Evolutionary conservation across 768 basidiomycete species (phyloP).

Genomic region (Leccinum fibrillosum): DNA sequence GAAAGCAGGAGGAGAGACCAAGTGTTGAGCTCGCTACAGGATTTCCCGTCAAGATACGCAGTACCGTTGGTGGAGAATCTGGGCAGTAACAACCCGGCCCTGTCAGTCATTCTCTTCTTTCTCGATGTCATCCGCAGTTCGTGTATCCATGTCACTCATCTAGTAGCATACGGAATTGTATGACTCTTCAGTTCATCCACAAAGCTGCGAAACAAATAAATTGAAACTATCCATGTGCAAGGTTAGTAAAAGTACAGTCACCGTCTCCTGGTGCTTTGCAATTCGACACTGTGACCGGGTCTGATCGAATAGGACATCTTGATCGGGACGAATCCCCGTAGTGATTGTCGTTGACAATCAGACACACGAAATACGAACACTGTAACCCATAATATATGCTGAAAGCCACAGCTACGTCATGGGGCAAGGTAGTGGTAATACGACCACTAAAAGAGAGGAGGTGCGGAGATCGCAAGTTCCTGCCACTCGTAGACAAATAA

Average conservation of each 20-base stretch:
- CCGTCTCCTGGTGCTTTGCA: neutral
- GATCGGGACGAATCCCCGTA: neutral
- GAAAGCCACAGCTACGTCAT: too few relatives aligned
- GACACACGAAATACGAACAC: too few relatives aligned
- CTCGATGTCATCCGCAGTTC: neutral
- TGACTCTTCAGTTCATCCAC: neutral
- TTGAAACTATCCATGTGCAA: neutral
- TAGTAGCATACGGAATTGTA: neutral
- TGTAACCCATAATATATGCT: too few relatives aligned
- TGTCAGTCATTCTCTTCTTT: neutral
- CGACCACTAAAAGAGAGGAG: neutral
- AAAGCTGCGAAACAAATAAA: neutral
- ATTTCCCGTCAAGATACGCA: neutral
- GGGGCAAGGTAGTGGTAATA: neutral
- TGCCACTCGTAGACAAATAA: too few relatives aligned
- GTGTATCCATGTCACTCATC: neutral
- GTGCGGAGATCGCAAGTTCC: neutral
- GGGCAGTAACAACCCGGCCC: neutral
- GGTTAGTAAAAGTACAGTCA: neutral
- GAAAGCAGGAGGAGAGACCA: too few relatives aligned
- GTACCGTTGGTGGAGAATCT: neutral
- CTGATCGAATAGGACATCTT: neutral
- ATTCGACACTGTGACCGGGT: neutral
- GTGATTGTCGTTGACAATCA: neutral
- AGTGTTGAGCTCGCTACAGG: too few relatives aligned